phyloP scores from a whole-genome alignment of 306 rosid species.

The Quercus ilex region DNA sequence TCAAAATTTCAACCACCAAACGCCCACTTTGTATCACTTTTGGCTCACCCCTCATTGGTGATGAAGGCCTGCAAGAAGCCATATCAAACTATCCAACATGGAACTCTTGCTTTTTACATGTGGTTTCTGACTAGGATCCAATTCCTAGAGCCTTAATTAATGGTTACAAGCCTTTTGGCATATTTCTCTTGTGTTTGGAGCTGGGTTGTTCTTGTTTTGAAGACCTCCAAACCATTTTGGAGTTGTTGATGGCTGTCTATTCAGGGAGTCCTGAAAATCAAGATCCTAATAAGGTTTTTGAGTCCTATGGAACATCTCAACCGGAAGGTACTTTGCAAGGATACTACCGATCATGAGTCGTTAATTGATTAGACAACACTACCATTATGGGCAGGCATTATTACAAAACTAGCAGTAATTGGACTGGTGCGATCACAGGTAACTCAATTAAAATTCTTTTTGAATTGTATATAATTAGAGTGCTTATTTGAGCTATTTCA shows the following conservation, averaged over 20 bases:
- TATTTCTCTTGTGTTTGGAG: slow-evolving; percentile 48
- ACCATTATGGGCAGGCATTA: slow-evolving; percentile 30
- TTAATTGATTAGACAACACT: background rate
- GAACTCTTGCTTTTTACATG: slow-evolving; percentile 66
- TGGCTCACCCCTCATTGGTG: slow-evolving; percentile 66
- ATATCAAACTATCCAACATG: slow-evolving; percentile 41
- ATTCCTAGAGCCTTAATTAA: slow-evolving; percentile 22
- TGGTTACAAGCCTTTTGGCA: slow-evolving; percentile 56
- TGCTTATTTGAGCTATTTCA: background rate
- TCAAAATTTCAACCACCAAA: slow-evolving; percentile 25
- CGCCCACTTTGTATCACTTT: slow-evolving; percentile 70
- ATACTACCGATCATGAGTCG: background rate
- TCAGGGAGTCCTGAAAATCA: background rate
- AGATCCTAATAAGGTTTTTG: slow-evolving; percentile 8
- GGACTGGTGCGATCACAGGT: slow-evolving; percentile 40
- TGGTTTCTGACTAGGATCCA: slow-evolving; percentile 46
- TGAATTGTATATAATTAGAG: background rate
- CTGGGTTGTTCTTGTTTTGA: slow-evolving; percentile 45
- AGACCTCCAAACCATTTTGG: slow-evolving; percentile 30
- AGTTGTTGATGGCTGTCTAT: slow-evolving; percentile 16
- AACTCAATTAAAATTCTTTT: background rate
- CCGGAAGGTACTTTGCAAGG: slow-evolving; percentile 13
- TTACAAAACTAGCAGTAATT: slow-evolving; percentile 32
- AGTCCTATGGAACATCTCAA: slow-evolving; percentile 31
- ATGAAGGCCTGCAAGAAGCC: slow-evolving; percentile 31